Evolutionary conservation across 176 grass and related monocot genomes (phyloP).

Genomic region (sorghum (Sorghum bicolor)): DNA sequence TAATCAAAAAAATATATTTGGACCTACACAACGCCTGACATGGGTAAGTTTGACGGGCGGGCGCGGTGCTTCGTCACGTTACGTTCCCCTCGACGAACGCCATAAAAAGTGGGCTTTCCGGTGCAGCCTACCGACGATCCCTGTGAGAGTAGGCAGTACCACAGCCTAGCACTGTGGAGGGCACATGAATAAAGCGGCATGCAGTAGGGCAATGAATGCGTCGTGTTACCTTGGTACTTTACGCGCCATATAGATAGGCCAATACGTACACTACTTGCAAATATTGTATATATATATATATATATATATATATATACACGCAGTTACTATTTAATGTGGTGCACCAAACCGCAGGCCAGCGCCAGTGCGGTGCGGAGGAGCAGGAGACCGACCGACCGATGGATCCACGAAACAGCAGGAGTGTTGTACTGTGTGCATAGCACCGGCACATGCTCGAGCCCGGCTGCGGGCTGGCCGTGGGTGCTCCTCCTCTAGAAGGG

Average conservation of each 20-base stretch:
- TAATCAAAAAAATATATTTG: too few species aligned
- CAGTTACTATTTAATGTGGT: not conserved
- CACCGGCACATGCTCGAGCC: conserved; percentile 25
- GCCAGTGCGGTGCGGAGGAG: conserved; percentile 1
- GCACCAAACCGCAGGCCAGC: not conserved
- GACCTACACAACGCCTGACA: too few species aligned
- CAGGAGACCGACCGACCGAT: not conserved
- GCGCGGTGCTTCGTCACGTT: not conserved
- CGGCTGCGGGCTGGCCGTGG: not conserved
- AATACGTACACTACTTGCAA: too few species aligned
- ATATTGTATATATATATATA: not conserved
- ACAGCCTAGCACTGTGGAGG: not conserved
- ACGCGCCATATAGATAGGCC: not conserved
- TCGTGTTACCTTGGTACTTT: conserved; percentile 39
- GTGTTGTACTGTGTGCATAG: not conserved
- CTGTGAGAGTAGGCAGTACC: conserved; percentile 22
- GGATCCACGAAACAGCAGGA: not conserved
- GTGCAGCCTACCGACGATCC: conserved; percentile 22
- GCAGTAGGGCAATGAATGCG: conserved; percentile 7
- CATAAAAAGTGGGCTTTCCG: conserved; percentile 28
- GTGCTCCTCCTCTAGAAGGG: not conserved
- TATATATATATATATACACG: not conserved
- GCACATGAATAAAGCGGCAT: conserved; percentile 36
- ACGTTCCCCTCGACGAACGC: conserved; percentile 4
- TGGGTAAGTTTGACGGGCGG: not conserved